Evolutionary conservation across 1,284 basidiomycete species (phyloP).

Genomic region (Neonothopanus nambi): DNA sequence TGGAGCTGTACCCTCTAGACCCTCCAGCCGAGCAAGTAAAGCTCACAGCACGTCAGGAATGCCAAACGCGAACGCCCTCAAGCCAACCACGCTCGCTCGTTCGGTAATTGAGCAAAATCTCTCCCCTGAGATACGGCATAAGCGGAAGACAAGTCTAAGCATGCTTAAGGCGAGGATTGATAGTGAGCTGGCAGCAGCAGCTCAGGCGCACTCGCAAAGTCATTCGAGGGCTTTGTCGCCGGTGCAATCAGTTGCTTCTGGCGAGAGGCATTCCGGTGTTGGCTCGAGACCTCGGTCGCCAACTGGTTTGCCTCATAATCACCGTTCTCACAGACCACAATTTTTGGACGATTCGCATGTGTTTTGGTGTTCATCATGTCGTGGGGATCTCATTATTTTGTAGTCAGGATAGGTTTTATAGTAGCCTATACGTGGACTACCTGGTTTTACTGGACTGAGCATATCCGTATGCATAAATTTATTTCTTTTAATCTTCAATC

Average conservation of each 20-base stretch:
- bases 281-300: constrained; percentile 17
- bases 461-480: no score
- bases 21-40: constrained; percentile 47
- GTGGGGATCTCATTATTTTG: constrained; percentile 75
- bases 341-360: constrained; percentile 83
- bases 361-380: constrained; percentile 82
- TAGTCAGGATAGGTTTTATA: no score
- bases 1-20: constrained; percentile 38
- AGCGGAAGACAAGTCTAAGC: constrained; percentile 80
- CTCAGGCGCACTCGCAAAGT: constrained; percentile 25
- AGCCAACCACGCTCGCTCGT: constrained; percentile 42
- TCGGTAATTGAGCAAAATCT: constrained; percentile 66
- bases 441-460: no score
- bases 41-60: constrained; percentile 40
- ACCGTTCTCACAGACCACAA: constrained; percentile 49
- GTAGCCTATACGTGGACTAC: no score
- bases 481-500: no score
- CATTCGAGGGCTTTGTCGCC: constrained; percentile 57
- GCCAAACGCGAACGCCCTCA: constrained; percentile 7
- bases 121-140: constrained; percentile 77
- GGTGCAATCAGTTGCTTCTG: constrained; percentile 27
- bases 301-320: constrained; percentile 18
- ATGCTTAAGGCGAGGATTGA: constrained; percentile 91
- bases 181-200: constrained; percentile 58
- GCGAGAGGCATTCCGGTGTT: constrained; percentile 9